Evolutionary conservation across 257 asterid species (phyloP).

Genomic region (Solanum dulcamara): DNA sequence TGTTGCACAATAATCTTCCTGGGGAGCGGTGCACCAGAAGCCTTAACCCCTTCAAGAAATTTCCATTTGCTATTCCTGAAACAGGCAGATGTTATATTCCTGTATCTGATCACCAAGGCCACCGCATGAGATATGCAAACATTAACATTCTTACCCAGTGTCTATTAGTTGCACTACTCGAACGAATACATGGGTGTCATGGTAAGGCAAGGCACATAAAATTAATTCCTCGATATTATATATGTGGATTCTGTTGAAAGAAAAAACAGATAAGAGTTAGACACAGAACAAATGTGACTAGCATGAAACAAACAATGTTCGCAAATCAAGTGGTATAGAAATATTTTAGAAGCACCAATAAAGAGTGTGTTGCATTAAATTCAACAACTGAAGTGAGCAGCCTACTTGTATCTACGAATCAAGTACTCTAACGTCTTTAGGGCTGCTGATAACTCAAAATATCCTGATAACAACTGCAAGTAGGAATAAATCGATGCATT

Average conservation of each 20-base stretch:
- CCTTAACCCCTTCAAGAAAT: constrained; percentile 84
- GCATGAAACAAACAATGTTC: neutral
- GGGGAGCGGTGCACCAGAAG: constrained; percentile 72
- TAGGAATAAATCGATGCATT: constrained; percentile 47
- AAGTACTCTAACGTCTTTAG: constrained; percentile 71
- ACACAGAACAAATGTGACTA: neutral
- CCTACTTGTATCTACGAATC: constrained; percentile 79
- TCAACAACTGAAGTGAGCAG: neutral
- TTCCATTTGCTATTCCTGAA: constrained; percentile 77
- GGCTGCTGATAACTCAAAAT: constrained; percentile 49
- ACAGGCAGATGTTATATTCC: neutral
- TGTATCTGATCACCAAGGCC: neutral
- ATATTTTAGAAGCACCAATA: neutral
- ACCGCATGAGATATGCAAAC: neutral
- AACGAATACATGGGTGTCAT: constrained; percentile 75
- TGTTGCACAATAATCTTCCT: constrained; percentile 83
- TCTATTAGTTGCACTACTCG: constrained; percentile 60
- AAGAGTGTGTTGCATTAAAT: neutral
- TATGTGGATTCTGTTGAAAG: constrained; percentile 48
- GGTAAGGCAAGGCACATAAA: constrained; percentile 82
- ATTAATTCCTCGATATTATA: constrained; percentile 69
- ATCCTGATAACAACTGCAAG: constrained; percentile 59
- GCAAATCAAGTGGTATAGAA: neutral
- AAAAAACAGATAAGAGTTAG: neutral
- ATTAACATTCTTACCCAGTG: constrained; percentile 38